A percentile compares a stretch with the other conserved stretches of the same genome.
Conservation (phyloP, 2,329 filamentous ascomycete species). For the Fusarium chaquense region DNA sequence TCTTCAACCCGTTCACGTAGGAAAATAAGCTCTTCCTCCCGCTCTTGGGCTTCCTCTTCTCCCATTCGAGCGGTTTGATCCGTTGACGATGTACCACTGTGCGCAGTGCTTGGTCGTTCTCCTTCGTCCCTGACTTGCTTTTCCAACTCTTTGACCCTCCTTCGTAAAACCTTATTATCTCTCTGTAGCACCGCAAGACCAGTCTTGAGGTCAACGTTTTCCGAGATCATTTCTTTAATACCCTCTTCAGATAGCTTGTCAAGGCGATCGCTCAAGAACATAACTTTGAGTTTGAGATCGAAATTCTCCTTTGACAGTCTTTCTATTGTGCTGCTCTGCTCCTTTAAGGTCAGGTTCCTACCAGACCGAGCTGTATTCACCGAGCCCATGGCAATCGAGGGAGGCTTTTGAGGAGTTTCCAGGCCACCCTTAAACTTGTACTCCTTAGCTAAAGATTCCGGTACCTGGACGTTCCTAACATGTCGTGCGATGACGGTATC, state of each 20-base stretch:
- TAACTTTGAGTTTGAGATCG: conserved; percentile 95
- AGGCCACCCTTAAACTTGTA: conserved; percentile 81
- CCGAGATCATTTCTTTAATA: conserved; percentile 97
- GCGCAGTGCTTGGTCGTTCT: conserved; percentile 70
- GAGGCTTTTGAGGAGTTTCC: conserved; percentile 67
- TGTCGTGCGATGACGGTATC: conserved; percentile 91
- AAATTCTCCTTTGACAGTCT: conserved; percentile 98
- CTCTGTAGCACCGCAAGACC: conserved; percentile 89
- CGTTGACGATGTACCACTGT: conserved; percentile 67
- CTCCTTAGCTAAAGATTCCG: conserved; percentile 86
- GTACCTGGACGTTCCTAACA: conserved; percentile 89
- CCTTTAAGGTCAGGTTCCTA: conserved; percentile 87
- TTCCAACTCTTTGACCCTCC: conserved; percentile 87
- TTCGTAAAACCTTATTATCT: conserved; percentile 86
- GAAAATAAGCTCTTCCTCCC: conserved; percentile 88
- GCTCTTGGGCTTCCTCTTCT: conserved; percentile 72
- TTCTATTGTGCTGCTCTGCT: conserved; percentile 98
- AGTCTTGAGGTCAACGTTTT: conserved; percentile 95
- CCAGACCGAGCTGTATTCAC: conserved; percentile 67
- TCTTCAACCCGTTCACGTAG: conserved; percentile 88
- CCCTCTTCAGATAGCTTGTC: conserved; percentile 96
- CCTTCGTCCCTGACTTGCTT: conserved; percentile 78
- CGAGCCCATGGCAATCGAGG: conserved; percentile 61
- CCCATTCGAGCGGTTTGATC: conserved; percentile 67
- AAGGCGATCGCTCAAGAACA: conserved; percentile 93